Conservation (phyloP, 257 asterid species). For the Solanum pennellii region DNA sequence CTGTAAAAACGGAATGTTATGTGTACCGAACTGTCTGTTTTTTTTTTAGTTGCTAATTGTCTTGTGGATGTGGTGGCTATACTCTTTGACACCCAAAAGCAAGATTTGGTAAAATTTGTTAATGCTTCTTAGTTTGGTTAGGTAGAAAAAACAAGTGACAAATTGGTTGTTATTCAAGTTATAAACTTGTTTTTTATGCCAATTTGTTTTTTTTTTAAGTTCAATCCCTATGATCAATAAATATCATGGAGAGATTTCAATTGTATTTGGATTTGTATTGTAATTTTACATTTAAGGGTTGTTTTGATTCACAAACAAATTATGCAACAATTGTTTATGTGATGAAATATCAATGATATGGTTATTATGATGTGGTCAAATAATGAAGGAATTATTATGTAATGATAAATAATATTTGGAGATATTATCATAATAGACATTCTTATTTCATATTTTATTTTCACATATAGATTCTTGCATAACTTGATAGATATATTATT, state of each 20-base stretch:
- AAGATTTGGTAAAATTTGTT: neutral
- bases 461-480: neutral
- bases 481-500: neutral
- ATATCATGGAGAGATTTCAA: neutral
- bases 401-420: neutral
- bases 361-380: neutral
- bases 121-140: neutral
- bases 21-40: neutral
- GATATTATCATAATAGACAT: neutral
- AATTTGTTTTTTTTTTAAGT: neutral
- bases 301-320: neutral
- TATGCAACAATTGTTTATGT: neutral
- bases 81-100: neutral
- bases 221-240: neutral
- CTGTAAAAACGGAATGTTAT: neutral
- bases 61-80: conserved; percentile 4
- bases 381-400: neutral
- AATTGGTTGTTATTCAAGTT: neutral
- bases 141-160: neutral
- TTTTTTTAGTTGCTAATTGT: neutral
- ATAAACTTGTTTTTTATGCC: neutral
- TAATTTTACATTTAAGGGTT: neutral
- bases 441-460: neutral
- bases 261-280: neutral
- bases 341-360: neutral